phyloP scores from a whole-genome alignment of 2,329 filamentous ascomycete species.

The Epichloe aotearoae region DNA sequence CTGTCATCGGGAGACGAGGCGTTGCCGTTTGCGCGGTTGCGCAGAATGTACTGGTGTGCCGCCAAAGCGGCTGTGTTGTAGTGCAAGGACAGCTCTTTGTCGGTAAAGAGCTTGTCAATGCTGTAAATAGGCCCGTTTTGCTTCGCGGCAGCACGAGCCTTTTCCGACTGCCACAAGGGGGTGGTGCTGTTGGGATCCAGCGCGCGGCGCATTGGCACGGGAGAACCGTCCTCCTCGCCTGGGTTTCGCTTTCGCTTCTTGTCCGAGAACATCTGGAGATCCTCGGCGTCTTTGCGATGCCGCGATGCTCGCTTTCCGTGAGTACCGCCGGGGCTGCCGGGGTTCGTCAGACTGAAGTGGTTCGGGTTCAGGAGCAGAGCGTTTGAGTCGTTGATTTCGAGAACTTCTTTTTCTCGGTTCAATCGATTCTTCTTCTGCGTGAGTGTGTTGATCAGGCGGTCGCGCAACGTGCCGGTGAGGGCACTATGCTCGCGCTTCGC shows the following conservation, averaged over 20 bases:
- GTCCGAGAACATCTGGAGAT: slow-evolving; percentile 40
- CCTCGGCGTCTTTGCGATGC: slow-evolving; percentile 47
- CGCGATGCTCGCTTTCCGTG: slow-evolving; percentile 51
- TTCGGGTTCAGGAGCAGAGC: slow-evolving; percentile 54
- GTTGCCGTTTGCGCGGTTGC: slow-evolving; percentile 39
- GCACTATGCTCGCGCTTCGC: slow-evolving; percentile 48
- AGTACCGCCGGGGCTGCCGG: slow-evolving; percentile 47
- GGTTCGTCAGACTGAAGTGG: slow-evolving; percentile 54
- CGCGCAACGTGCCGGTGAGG: slow-evolving; percentile 46
- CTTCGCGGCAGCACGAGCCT: slow-evolving; percentile 37
- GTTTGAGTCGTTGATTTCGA: slow-evolving; percentile 54
- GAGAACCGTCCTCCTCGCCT: slow-evolving; percentile 50
- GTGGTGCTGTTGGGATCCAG: slow-evolving; percentile 46
- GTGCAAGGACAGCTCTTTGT: slow-evolving; percentile 53
- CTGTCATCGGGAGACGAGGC: slow-evolving; percentile 39
- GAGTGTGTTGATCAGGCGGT: slow-evolving; percentile 54
- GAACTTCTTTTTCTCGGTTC: slow-evolving; percentile 52
- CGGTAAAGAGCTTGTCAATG: slow-evolving; percentile 57
- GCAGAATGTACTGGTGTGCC: slow-evolving; percentile 47
- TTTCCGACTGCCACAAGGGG: slow-evolving; percentile 49
- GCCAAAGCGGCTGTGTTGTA: slow-evolving; percentile 51
- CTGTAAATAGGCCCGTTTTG: slow-evolving; percentile 49
- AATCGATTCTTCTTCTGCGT: slow-evolving; percentile 51
- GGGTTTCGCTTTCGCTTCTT: slow-evolving; percentile 51
- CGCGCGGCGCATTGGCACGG: slow-evolving; percentile 41